Conservation (phyloP, 345 rosid genomes). For the Syzygium oleosum region DNA sequence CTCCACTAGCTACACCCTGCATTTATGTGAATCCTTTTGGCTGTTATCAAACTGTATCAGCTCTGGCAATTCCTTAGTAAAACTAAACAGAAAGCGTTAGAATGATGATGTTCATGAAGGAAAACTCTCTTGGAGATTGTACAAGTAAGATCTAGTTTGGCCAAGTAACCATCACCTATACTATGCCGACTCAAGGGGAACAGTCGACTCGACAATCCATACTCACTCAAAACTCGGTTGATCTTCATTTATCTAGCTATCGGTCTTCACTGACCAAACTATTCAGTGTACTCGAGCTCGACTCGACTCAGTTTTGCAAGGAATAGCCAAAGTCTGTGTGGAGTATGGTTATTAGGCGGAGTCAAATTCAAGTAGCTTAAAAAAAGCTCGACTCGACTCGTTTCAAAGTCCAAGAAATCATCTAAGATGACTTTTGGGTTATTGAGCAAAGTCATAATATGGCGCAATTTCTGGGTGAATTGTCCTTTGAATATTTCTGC, state of each 20-base stretch:
- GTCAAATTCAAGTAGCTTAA: neutral
- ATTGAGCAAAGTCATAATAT: neutral
- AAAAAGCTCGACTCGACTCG: neutral
- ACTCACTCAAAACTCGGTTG: neutral
- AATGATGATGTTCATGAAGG: neutral
- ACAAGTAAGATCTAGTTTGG: neutral
- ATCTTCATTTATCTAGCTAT: neutral
- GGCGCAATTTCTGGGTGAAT: neutral
- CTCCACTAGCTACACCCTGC: conserved; percentile 42
- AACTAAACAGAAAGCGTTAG: neutral
- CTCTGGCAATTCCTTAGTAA: neutral
- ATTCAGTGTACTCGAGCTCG: neutral
- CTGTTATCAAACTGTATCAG: neutral
- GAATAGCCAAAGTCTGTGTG: neutral
- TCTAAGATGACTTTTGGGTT: neutral
- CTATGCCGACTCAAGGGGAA: neutral
- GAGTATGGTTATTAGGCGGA: neutral
- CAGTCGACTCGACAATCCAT: neutral
- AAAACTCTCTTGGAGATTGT: neutral
- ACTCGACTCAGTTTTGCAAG: neutral
- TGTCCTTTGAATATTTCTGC: neutral
- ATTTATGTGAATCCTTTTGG: neutral
- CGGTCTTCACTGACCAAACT: neutral
- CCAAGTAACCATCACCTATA: neutral
- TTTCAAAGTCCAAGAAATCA: neutral